Percentiles rank a stretch among this genome's conserved stretches.
These are phyloP conservation scores for Cryptococcus wingfieldii DNA, from an alignment of 1,284 basidiomycete genomes.

Conservation along the genomic window DNA sequence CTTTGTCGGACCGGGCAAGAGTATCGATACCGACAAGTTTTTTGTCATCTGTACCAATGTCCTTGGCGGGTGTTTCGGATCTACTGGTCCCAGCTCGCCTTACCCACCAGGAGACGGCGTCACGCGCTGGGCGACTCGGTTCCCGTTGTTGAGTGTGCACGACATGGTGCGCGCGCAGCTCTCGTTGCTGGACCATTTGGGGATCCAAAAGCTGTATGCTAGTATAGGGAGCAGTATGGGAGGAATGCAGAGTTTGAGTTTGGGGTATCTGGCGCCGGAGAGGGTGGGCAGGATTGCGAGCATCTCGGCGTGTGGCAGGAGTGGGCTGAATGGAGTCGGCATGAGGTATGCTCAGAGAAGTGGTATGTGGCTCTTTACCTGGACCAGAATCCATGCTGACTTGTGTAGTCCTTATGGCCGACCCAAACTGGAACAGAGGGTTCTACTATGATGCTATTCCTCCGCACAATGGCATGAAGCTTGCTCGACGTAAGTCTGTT, in stretches of 20 bases:
- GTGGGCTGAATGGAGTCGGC: constrained; percentile 85
- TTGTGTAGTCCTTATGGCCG: constrained; percentile 84
- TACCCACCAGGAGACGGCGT: constrained; percentile 53
- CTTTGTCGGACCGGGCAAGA: constrained; percentile 91
- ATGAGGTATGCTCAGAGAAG: constrained; percentile 94
- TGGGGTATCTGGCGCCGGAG: constrained; percentile 86
- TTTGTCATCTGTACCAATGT: constrained; percentile 97
- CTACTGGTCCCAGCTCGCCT: constrained; percentile 86
- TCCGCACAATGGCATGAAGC: constrained; percentile 97
- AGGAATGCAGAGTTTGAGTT: constrained; percentile 95
- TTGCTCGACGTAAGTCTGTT: constrained; percentile 77
- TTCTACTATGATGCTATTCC: constrained; percentile 95
- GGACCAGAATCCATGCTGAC: background rate
- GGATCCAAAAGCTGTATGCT: constrained; percentile 81
- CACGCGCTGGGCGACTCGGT: constrained; percentile 77
- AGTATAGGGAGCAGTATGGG: constrained; percentile 95
- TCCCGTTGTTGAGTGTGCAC: constrained; percentile 88
- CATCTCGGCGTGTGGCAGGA: constrained; percentile 90
- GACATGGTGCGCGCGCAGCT: constrained; percentile 96
- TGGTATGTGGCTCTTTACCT: constrained; percentile 55
- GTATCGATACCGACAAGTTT: constrained; percentile 88
- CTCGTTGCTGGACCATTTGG: constrained; percentile 74
- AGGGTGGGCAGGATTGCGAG: constrained; percentile 84
- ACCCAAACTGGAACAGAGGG: constrained; percentile 98
- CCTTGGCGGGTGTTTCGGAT: constrained; percentile 94